phyloP scores from a whole-genome alignment of 805 yeast species.

The Yarrowia hollandica region DNA sequence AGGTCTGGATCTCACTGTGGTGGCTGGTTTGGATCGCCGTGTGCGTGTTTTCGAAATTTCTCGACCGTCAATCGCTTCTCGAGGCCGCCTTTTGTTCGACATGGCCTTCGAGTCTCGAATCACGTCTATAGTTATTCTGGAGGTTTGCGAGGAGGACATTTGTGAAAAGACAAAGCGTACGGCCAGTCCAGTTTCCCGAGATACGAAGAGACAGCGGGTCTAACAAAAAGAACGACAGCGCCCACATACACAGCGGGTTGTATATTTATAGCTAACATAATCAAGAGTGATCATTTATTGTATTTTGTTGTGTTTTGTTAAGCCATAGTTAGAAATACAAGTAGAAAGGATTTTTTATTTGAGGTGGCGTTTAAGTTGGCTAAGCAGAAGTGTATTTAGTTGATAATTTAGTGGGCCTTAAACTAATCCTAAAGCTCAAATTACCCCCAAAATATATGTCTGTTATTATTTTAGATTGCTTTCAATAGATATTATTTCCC shows the following conservation, averaged over 20 bases:
- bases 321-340: too few species aligned
- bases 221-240: not conserved
- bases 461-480: too few species aligned
- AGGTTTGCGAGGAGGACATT: slow-evolving; percentile 17
- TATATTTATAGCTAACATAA: slow-evolving; percentile 27
- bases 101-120: slow-evolving; percentile 14
- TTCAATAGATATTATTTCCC: too few species aligned
- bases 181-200: slow-evolving; percentile 7
- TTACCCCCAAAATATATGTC: too few species aligned
- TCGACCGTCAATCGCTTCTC: not conserved
- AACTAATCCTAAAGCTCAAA: too few species aligned
- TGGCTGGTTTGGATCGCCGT: slow-evolving; percentile 13
- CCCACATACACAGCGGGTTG: not conserved
- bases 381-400: too few species aligned
- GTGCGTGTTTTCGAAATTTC: slow-evolving; percentile 18
- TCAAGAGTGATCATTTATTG: too few species aligned
- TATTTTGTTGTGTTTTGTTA: not conserved
- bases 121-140: slow-evolving; percentile 3
- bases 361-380: too few species aligned
- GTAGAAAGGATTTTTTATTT: too few species aligned
- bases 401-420: too few species aligned
- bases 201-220: slow-evolving; percentile 7
- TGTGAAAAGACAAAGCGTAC: slow-evolving; percentile 7
- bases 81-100: slow-evolving; percentile 11
- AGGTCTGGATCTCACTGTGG: slow-evolving; percentile 19